Conservation (phyloP, 2,329 filamentous ascomycete genomes). For the Ceratocystis ficicola region DNA sequence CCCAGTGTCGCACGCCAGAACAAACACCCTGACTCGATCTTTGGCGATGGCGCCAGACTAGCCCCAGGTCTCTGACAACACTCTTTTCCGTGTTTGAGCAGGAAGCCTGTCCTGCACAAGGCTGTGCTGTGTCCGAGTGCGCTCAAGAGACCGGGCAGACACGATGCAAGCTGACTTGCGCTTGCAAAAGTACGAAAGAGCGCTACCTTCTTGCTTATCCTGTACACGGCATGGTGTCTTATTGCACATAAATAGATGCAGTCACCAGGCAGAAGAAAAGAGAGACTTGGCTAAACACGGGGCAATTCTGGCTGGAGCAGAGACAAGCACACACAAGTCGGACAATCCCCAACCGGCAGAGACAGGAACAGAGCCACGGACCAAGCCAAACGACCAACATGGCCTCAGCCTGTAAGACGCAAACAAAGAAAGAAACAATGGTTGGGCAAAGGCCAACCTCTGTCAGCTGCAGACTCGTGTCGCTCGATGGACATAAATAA, state of each 20-base stretch:
- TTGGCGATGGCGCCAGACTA: neutral
- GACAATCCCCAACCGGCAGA: no score
- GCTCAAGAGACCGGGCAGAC: no score
- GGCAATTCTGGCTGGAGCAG: no score
- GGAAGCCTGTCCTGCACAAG: neutral
- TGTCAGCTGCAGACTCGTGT: neutral
- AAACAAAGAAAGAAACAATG: constrained; percentile 7
- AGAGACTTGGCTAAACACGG: no score
- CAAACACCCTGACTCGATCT: neutral
- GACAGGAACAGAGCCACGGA: no score
- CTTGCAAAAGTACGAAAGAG: no score
- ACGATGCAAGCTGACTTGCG: no score
- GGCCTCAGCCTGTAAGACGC: neutral
- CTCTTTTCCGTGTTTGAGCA: neutral
- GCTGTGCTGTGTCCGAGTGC: neutral
- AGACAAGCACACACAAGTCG: no score
- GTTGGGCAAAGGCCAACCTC: neutral
- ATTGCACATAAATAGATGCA: no score
- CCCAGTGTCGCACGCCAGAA: neutral
- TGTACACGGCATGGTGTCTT: no score
- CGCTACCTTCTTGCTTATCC: no score
- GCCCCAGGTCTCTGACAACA: neutral
- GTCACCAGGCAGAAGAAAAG: no score
- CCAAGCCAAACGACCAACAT: neutral
- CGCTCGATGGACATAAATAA: neutral